Evolutionary conservation across 371 early-diverging fungal species (phyloP), one percentile per base, ranked within the genome.

Genomic region (Sporodiniella umbellata): DNA sequence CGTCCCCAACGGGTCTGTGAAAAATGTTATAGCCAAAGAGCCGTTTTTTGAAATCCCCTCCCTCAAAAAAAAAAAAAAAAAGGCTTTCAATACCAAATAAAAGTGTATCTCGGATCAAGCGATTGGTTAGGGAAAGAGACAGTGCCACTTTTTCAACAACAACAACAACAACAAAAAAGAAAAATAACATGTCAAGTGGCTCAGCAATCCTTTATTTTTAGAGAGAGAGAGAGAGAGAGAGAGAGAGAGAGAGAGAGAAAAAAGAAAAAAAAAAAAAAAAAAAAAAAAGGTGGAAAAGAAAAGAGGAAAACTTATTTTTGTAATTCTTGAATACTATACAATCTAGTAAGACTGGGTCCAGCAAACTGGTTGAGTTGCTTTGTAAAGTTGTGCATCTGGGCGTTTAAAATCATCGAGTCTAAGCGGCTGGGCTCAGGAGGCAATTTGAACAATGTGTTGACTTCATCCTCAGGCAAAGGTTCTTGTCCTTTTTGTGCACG

Each of bases 401-500:
- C 87, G 28, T 85, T 85, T 58, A 91, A 80, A 54, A 97, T 80
- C 66, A 96, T 80, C 14, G 87, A 83, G 55, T 95, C 94, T 54
- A 97, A 75, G 58, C 95, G 86, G 62, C 89, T 85, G 14, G 96
- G 96, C 75, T 97, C 98, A 19, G 83, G 71, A 28, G 88, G 89
- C 42, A 75, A 56, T 66, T 77, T 85, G 75, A 83, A 87, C 67
- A 82, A 68, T 38, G 75, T 70, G 52, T 78, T 71, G 46, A 93
- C 79, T 62, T 93, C 87, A 47, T 86, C 87, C 44, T 94, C 94
- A 21, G 89, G 86, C 48, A 93, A 75, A n/a, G 87, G 84, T 40
- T 74, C 51, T 67, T 84, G 80, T 17, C 94, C 94, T 28, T 77
- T 64, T 23, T 89, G 83, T 22, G 71, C 73, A 45, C 94, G 88